These are phyloP conservation scores for Plasmodium vinckei DNA, from an alignment of 169 alveolate genomes.

Conservation along the genomic window DNA sequence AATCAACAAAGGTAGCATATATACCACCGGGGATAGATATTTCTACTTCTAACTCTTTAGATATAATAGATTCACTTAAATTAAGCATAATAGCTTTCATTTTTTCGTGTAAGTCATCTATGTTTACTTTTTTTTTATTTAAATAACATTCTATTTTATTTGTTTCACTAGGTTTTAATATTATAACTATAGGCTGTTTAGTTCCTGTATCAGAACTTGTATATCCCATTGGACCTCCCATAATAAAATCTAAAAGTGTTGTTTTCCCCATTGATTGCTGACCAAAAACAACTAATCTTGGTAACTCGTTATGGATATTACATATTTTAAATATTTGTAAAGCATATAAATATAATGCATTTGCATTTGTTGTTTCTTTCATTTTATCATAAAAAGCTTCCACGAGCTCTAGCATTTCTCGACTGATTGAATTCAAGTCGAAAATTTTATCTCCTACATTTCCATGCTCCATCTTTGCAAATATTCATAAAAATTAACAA, in stretches of 20 bases:
- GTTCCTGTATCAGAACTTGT: slow-evolving; percentile 92
- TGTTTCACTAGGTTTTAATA: slow-evolving; percentile 85
- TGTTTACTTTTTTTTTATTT: slow-evolving; percentile 75
- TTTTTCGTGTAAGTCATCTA: slow-evolving; percentile 86
- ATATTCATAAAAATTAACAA: slow-evolving; percentile 6
- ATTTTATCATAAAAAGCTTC: slow-evolving; percentile 71
- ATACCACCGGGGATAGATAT: slow-evolving; percentile 90
- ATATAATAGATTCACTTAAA: slow-evolving; percentile 82
- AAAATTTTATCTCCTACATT: slow-evolving; percentile 65
- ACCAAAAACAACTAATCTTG: slow-evolving; percentile 92
- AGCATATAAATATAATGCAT: slow-evolving; percentile 86
- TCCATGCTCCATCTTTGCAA: slow-evolving; percentile 48
- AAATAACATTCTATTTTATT: slow-evolving; percentile 71
- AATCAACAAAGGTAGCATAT: slow-evolving; percentile 91
- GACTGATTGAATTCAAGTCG: slow-evolving; percentile 73
- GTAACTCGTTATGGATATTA: slow-evolving; percentile 91
- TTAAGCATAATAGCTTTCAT: slow-evolving; percentile 87
- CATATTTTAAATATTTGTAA: slow-evolving; percentile 89
- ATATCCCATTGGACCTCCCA: slow-evolving; percentile 94
- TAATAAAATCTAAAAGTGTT: slow-evolving; percentile 90
- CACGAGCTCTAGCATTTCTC: slow-evolving; percentile 62
- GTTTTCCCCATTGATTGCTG: slow-evolving; percentile 94
- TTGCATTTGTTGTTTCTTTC: slow-evolving; percentile 83
- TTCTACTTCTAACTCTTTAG: slow-evolving; percentile 89
- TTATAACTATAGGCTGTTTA: slow-evolving; percentile 90